Percentiles rank a stretch among this genome's conserved stretches.
Evolutionary conservation across 2,329 filamentous ascomycete species (phyloP).

Genomic region (Aureobasidium zeae): DNA sequence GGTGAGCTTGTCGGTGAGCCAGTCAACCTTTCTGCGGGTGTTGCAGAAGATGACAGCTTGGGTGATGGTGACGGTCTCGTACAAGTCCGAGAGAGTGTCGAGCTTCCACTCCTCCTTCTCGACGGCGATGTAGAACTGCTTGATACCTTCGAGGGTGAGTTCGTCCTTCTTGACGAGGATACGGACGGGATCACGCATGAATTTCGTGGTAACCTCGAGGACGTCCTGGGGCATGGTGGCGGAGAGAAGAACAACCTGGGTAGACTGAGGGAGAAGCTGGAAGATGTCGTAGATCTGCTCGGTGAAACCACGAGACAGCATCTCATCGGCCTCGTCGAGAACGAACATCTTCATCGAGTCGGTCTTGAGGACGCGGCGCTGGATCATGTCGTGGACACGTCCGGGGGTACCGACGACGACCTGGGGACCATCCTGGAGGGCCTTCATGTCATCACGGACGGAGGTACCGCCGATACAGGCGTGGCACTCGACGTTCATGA

Average conservation of each 20-base stretch:
- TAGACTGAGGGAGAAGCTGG: slow-evolving; percentile 94
- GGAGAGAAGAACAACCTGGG: slow-evolving; percentile 95
- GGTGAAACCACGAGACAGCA: slow-evolving; percentile 98
- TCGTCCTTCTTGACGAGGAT: slow-evolving; percentile 99
- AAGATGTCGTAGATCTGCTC: slow-evolving; percentile 99
- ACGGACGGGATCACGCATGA: slow-evolving; percentile 98
- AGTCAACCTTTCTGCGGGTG: slow-evolving; percentile 99
- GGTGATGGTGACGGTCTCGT: slow-evolving; percentile 98
- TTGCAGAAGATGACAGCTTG: slow-evolving; percentile 99
- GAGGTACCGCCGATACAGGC: slow-evolving; percentile 98
- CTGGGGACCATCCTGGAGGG: slow-evolving; percentile 89
- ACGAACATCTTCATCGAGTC: slow-evolving; percentile 99
- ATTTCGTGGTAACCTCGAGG: slow-evolving; percentile 98
- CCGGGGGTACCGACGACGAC: slow-evolving; percentile 96
- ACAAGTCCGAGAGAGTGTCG: slow-evolving; percentile 95
- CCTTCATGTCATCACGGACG: slow-evolving; percentile 97
- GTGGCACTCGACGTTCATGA: slow-evolving; percentile 99
- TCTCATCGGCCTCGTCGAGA: slow-evolving; percentile 98
- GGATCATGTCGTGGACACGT: slow-evolving; percentile 99
- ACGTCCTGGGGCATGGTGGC: slow-evolving; percentile 99
- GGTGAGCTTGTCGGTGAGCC: slow-evolving; percentile 98
- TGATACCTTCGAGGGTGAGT: slow-evolving; percentile 98
- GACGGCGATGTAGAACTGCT: slow-evolving; percentile 99
- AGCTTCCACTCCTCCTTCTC: slow-evolving; percentile 99
- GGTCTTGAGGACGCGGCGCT: slow-evolving; percentile 93